Base-by-base conservation (phyloP, 805 yeast species). In the Metschnikowia colocasiae region DNA sequence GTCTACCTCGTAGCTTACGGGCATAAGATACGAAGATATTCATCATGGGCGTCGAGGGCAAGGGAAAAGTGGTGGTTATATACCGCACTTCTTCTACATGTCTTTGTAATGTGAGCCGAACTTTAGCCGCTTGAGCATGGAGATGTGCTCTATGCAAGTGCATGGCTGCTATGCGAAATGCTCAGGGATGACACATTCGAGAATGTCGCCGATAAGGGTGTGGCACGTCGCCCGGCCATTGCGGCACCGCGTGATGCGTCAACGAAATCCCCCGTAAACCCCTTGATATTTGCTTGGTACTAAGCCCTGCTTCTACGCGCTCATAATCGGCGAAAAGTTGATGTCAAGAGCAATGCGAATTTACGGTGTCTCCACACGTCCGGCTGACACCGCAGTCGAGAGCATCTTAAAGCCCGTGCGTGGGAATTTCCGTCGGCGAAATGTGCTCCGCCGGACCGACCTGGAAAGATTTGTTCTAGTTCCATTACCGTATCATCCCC, bases 291-390 rank as follows among this genome's bases (percentile, higher is more conserved):
- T 18, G 15, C n/a, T 18, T 16, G 16, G 22, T 15, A 15, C n/a
- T 15, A 36, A 9, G 40, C 40, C 10, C 30, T 36, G 16, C 16
- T 36, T 23, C 15, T 25, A 23, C 32, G 41, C 32, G 31, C 16
- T 36, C 23, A 26, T 26, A 26, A 26, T 16, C n/a, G 12, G 29
- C 23, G n/a, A 23, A 25, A 19, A 27, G 32, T 19, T 38, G 41
- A 26, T 38, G 41, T 38, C 41, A 26, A 37, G 40, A 37, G 40
- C 40, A 37, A 37, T 37, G 40, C 40, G 40, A 37, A 23, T 16
- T 15, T 37, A 16, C 30, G 31, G 40, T 2, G 4, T 32, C 35
- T 32, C 36, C 36, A 15, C 36, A 19, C 36, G 36, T 12, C 22
- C 20, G 40, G 30, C 40, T 37, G 30, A 13, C 23, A 7, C 18